These are phyloP conservation scores for Calcarisporium arbuscula DNA, from an alignment of 2,329 filamentous ascomycete genomes.

Conservation along the genomic window DNA sequence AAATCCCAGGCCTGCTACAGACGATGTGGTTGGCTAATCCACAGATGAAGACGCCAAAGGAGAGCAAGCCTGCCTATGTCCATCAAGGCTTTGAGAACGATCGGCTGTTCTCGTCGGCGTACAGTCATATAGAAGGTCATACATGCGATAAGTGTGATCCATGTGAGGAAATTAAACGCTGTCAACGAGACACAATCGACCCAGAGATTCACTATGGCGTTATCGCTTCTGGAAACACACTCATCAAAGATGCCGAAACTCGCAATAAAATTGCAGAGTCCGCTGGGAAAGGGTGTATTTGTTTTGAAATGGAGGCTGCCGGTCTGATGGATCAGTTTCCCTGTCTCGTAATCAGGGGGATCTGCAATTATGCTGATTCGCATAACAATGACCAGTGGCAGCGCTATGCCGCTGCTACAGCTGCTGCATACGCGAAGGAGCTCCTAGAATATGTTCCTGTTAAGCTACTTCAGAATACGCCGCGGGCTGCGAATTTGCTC, in stretches of 20 bases:
- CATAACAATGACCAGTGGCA: constrained; percentile 32
- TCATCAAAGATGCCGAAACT: constrained; percentile 11
- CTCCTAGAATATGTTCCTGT: constrained; percentile 6
- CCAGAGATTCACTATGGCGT: constrained; percentile 15
- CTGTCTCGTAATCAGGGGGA: constrained; percentile 27
- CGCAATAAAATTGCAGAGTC: constrained; percentile 7
- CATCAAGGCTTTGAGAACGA: constrained; percentile 13
- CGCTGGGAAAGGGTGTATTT: constrained; percentile 8
- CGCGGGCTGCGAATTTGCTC: no score
- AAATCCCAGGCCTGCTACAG: constrained; percentile 2
- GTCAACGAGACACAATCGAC: constrained; percentile 2
- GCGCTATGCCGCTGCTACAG: constrained; percentile 24
- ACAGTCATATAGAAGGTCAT: constrained; percentile 4
- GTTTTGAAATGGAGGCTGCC: constrained; percentile 21
- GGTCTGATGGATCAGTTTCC: constrained; percentile 12
- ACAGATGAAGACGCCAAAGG: constrained; percentile 2
- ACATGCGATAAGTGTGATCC: constrained; percentile 8
- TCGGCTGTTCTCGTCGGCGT: constrained; percentile 5
- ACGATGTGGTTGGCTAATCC: constrained; percentile 4
- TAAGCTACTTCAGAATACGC: no score
- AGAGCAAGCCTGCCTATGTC: constrained; percentile 5
- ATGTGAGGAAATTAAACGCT: background rate
- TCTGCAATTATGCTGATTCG: constrained; percentile 31
- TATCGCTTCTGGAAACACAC: constrained; percentile 17
- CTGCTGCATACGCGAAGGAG: constrained; percentile 21